Percentiles rank a stretch among this genome's conserved stretches.
These are phyloP conservation scores for Magnolia changhungtana DNA, from an alignment of 164 flowering plant species.

Conservation along the genomic window DNA sequence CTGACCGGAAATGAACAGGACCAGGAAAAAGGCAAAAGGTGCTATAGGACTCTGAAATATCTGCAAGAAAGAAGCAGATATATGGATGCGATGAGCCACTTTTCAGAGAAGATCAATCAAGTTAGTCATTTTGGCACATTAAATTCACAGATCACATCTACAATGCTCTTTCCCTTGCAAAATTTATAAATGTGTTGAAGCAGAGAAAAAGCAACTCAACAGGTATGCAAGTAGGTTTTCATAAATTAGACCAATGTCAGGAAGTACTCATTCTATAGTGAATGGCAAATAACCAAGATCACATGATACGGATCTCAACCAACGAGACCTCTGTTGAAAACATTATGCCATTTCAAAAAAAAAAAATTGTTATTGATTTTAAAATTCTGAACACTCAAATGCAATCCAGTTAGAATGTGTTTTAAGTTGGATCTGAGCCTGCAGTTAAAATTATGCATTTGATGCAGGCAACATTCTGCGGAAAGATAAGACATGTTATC, in stretches of 20 bases:
- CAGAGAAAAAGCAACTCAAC: neutral
- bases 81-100: neutral
- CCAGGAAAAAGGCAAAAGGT: conserved; percentile 45
- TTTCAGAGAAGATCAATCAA: neutral
- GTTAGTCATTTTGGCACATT: neutral
- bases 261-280: no score
- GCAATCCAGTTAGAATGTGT: neutral
- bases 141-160: neutral
- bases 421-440: neutral
- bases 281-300: no score
- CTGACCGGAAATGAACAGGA: conserved; percentile 59
- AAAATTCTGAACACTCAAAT: neutral
- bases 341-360: neutral
- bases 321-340: neutral
- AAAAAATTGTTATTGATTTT: no score
- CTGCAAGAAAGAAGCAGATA: conserved; percentile 34
- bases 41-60: conserved; percentile 58
- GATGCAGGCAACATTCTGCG: neutral
- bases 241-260: no score
- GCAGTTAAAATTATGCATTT: no score
- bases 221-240: neutral
- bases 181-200: neutral
- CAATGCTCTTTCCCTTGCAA: neutral
- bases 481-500: neutral
- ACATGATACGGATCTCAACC: neutral